Conservation (phyloP, 108 stramenopile genomes). For the Parietichytrium sp. region DNA sequence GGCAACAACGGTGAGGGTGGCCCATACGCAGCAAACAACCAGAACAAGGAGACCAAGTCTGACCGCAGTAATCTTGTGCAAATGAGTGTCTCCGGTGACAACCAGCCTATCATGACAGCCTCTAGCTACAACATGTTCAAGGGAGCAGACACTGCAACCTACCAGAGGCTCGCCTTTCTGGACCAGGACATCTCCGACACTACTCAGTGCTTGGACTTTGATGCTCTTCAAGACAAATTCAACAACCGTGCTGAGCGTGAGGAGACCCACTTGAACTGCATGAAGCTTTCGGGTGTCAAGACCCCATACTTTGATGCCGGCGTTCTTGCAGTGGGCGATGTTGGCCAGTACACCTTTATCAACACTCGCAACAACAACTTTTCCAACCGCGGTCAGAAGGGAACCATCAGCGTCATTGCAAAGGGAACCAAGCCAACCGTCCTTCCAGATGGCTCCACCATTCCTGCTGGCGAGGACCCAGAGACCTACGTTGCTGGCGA, state of each 20-base stretch:
- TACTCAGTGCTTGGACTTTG: neutral
- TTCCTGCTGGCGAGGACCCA: too few relatives aligned
- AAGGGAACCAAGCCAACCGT: too few relatives aligned
- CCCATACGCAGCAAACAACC: slow-evolving; percentile 50
- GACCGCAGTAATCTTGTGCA: slow-evolving; percentile 49
- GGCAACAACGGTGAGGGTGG: slow-evolving; percentile 56
- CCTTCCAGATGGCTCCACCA: too few relatives aligned
- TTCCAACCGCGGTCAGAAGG: slow-evolving; percentile 49
- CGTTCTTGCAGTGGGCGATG: slow-evolving; percentile 1
- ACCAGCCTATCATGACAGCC: slow-evolving; percentile 42
- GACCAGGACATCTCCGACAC: slow-evolving; percentile 42
- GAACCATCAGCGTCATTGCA: slow-evolving; percentile 45
- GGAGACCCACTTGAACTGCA: slow-evolving; percentile 51
- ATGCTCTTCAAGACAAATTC: slow-evolving; percentile 46
- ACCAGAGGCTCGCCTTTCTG: slow-evolving; percentile 40
- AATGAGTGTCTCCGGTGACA: slow-evolving; percentile 38
- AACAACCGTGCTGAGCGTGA: slow-evolving; percentile 50
- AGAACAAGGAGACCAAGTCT: slow-evolving; percentile 43
- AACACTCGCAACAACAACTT: slow-evolving; percentile 55
- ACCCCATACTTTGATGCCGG: slow-evolving; percentile 56
- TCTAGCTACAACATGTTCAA: neutral
- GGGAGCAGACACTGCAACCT: neutral
- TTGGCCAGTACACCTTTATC: slow-evolving; percentile 43
- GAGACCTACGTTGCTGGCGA: too few relatives aligned
- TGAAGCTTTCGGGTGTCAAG: slow-evolving; percentile 48